Evolutionary conservation across 768 basidiomycete species (phyloP).

Genomic region (Suillus tomentosus): DNA sequence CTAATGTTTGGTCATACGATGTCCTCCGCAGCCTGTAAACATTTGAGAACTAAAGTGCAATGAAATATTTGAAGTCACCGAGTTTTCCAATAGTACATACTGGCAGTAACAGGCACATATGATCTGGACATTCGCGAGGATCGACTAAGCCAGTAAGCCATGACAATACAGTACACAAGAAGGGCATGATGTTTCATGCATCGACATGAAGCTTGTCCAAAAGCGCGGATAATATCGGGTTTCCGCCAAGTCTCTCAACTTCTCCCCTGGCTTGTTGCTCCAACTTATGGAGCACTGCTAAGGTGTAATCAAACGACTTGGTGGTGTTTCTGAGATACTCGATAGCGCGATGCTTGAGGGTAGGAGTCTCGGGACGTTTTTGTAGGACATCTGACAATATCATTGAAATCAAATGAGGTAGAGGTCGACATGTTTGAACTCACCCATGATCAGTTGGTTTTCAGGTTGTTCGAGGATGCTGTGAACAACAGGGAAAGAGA

Average conservation of each 20-base stretch:
- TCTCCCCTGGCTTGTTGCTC: conserved; percentile 49
- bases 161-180: not conserved
- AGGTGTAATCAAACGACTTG: conserved; percentile 80
- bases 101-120: not conserved
- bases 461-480: conserved; percentile 75
- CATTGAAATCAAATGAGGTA: not conserved
- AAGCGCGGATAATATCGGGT: conserved; percentile 53
- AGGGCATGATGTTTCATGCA: not conserved
- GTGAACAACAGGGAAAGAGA: conserved; percentile 91
- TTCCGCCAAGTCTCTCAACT: conserved; percentile 73
- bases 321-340: conserved; percentile 71
- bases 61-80: not conserved
- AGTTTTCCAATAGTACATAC: not conserved
- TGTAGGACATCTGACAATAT: conserved; percentile 71
- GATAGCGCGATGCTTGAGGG: conserved; percentile 76
- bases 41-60: not conserved
- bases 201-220: conserved; percentile 52
- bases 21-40: not conserved
- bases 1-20: not conserved
- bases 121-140: not conserved
- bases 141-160: not conserved
- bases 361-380: conserved; percentile 79
- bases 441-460: conserved; percentile 80
- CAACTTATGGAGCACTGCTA: conserved; percentile 45
- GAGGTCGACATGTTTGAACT: conserved; percentile 28